Base-by-base conservation (phyloP, 805 yeast species). In the Ogataea nonfermentans region DNA sequence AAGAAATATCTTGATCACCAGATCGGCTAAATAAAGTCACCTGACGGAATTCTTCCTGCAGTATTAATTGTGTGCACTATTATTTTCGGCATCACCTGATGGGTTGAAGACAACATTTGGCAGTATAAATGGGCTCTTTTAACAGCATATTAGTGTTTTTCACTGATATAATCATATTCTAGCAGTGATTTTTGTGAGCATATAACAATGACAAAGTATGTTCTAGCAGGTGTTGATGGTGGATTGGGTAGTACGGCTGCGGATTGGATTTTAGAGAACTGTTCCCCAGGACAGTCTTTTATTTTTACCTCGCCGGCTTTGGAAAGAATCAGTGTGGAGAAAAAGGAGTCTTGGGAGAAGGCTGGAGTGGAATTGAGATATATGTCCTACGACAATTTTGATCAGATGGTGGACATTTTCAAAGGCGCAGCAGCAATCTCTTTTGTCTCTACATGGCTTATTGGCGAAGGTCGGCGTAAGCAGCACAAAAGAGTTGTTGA, bases 401-500 rank as follows among this genome's bases (percentile, higher is more conserved):
- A 40, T 23, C 31, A 12, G 10, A 37, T 40, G 44, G 37, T 37
- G 6, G 32, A 27, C 8, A 20, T 19, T 14, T 40, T 40, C 16
- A 6, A 40, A 13, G 44, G 32, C 9, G 44, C 44, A 15, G 44
- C 23, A 11, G 44, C 29, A 12, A 32, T 40, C 13, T 37, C 42
- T 2, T 34, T 40, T 24, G 28, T 40, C 13, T 40, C 44, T 2
- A 40, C 44, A 12, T 40, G 44, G 44, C 34, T 34, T 13, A 34
- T 40, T 17, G 44, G 44, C 10, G 44, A 25, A n/a, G 23, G 32
- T 22, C 26, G 44, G 11, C 26, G 44, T 4, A 26, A 5, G 20
- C 44, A 40, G 19, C 41, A 40, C 44, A 37, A 27, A 23, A 35
- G 40, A 11, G 44, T 26, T 27, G 28, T 40, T 14, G 26, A 40